A percentile compares a stretch with the other conserved stretches of the same genome.
Evolutionary conservation across 305 asterid genomes (phyloP).

Genomic region (Fraxinus velutina): DNA sequence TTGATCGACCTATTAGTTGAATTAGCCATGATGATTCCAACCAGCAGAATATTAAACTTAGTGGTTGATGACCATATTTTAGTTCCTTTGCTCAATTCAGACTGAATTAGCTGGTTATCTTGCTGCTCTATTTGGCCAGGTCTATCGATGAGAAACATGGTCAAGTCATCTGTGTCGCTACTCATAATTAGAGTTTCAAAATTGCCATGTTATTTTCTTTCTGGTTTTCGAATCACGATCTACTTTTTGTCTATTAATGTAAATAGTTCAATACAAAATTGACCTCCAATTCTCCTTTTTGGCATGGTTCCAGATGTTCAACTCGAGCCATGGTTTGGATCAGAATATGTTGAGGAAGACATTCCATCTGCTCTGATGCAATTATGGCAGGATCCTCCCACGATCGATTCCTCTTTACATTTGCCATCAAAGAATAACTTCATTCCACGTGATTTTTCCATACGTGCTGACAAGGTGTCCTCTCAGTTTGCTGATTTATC

Average conservation of each 20-base stretch:
- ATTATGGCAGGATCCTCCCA: slow-evolving; percentile 76
- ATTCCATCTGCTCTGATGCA: slow-evolving; percentile 69
- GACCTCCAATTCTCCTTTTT: slow-evolving; percentile 15
- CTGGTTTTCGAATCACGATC: background rate
- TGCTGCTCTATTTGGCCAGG: slow-evolving; percentile 20
- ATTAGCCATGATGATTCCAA: slow-evolving; percentile 12
- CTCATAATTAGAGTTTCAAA: background rate
- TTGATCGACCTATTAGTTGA: slow-evolving; percentile 10
- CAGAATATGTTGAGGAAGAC: slow-evolving; percentile 75
- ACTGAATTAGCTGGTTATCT: slow-evolving; percentile 19
- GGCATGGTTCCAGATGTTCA: slow-evolving; percentile 59
- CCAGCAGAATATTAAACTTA: background rate
- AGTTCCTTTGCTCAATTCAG: background rate
- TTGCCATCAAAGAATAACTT: slow-evolving; percentile 80
- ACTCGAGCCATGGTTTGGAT: slow-evolving; percentile 95
- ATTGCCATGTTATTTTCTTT: background rate
- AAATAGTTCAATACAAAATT: slow-evolving; percentile 15
- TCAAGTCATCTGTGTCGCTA: slow-evolving; percentile 4
- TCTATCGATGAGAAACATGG: slow-evolving; percentile 14
- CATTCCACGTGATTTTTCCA: slow-evolving; percentile 82
- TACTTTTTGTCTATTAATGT: slow-evolving; percentile 13
- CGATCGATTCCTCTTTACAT: slow-evolving; percentile 64
- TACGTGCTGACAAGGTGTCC: slow-evolving; percentile 51
- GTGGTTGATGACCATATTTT: slow-evolving; percentile 14
- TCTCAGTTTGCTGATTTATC: slow-evolving; percentile 40